Base-by-base conservation (phyloP, 2,329 filamentous ascomycete species). In the Fusarium sp. region DNA sequence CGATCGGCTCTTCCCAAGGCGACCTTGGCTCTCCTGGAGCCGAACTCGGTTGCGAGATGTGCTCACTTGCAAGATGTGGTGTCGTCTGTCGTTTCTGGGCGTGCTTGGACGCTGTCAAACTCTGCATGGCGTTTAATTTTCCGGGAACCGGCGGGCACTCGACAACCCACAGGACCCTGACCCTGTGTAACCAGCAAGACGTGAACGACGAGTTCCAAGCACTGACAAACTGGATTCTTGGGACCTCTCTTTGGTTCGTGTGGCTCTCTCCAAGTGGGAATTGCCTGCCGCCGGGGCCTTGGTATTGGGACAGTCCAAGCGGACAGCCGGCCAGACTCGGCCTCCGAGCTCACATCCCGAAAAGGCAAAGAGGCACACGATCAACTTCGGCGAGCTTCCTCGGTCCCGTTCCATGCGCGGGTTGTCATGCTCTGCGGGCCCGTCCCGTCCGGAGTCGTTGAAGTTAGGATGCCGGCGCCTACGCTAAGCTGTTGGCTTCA, bases 231-330 rank as follows among this genome's bases (percentile, higher is more conserved):
- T 61, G 40, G 20, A 22, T 47, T 20, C 40, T 47, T 33, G 59
- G 35, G 35, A n/a, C 35, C 6, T 61, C 36, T 47, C 38, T 47
- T 47, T 47, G 29, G 38, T 31, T 61, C 27, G 20, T 61, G 60
- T 63, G 60, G 60, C 45, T 47, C 16, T 63, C 22, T 40, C 25
- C 45, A 54, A 63, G 60, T 63, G 60, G 42, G 42, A 36, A 52
- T 38, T 58, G 31, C 60, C 60, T 63, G 45, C 42, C 60, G 60
- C 60, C 33, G 18, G 45, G 29, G 33, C 59, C 59, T 62, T 62
- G 40, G 59, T n/a, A 33, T 63, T 27, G 45, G 60, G 45, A 50
- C 31, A 13, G 42, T 8, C 9, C 20, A 31, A 50, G 22, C 59
- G 40, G 29, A 14, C 18, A 31, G 6, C 57, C 20, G 47, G 25